Conservation (phyloP, 345 rosid genomes). For the Abelmoschus esculentus region DNA sequence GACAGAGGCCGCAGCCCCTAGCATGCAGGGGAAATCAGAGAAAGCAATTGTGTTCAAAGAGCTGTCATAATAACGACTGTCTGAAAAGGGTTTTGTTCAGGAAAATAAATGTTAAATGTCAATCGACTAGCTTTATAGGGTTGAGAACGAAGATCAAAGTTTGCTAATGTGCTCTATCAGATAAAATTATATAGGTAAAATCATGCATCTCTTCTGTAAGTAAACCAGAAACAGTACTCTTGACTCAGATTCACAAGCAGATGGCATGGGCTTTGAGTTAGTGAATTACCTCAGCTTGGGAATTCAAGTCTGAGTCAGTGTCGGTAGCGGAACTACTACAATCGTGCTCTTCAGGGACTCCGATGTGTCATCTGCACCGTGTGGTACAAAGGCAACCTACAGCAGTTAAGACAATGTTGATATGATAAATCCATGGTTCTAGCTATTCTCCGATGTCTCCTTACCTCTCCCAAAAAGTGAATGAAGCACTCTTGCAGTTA, state of each 20-base stretch:
- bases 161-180: neutral
- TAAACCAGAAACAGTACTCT: neutral
- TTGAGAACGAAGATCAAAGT: too few relatives aligned
- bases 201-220: neutral
- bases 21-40: too few relatives aligned
- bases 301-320: neutral
- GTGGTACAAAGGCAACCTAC: neutral
- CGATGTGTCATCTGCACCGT: neutral
- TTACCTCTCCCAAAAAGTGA: too few relatives aligned
- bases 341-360: neutral
- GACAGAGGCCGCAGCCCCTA: too few relatives aligned
- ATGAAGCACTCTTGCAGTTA: neutral
- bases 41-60: too few relatives aligned
- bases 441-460: neutral
- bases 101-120: too few relatives aligned
- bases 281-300: neutral
- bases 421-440: neutral
- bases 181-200: neutral
- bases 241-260: neutral
- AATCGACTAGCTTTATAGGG: too few relatives aligned
- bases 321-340: neutral
- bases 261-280: neutral
- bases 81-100: too few relatives aligned
- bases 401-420: neutral
- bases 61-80: too few relatives aligned